phyloP scores from a whole-genome alignment of 352 stramenopile species.

The Peronospora destructor region DNA sequence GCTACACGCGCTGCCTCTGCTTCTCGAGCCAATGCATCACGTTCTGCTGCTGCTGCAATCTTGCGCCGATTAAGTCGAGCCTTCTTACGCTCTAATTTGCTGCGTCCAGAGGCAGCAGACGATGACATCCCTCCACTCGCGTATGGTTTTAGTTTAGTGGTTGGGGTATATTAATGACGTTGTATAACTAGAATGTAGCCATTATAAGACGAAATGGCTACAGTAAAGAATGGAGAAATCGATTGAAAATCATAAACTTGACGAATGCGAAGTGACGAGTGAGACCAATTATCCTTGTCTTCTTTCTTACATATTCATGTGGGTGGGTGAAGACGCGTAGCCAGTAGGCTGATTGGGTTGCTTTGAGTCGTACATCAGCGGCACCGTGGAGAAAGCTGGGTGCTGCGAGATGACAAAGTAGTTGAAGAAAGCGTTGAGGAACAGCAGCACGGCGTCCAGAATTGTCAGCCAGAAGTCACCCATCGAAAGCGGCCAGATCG shows the following conservation, averaged over 20 bases:
- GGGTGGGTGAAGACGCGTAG: conserved; percentile 12
- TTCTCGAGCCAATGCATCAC: conserved; percentile 21
- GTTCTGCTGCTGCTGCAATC: conserved; percentile 23
- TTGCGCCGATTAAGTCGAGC: conserved; percentile 35
- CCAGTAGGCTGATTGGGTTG: conserved; percentile 13
- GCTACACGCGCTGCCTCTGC: conserved; percentile 24
- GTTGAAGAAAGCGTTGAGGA: conserved; percentile 88
- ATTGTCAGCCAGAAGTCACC: conserved; percentile 87
- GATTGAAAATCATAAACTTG: conserved; percentile 2
- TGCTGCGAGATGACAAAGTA: conserved; percentile 86
- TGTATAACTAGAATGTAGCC: conserved; percentile 6
- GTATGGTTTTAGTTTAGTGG: conserved; percentile 7
- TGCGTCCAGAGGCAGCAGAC: conserved; percentile 12
- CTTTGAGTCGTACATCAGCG: conserved; percentile 21
- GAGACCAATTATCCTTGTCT: not conserved
- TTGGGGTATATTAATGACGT: conserved; percentile 3
- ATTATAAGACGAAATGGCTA: conserved; percentile 7
- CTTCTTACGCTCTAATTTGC: conserved; percentile 42
- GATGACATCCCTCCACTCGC: not conserved
- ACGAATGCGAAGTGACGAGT: not conserved
- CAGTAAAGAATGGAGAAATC: not conserved
- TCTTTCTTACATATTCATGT: conserved; percentile 25
- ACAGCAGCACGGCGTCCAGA: conserved; percentile 79
- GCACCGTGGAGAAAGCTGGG: conserved; percentile 49
- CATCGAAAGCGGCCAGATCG: conserved; percentile 87